Evolutionary conservation across 441 rosid species (phyloP).

Genomic region (Manihot esculenta): DNA sequence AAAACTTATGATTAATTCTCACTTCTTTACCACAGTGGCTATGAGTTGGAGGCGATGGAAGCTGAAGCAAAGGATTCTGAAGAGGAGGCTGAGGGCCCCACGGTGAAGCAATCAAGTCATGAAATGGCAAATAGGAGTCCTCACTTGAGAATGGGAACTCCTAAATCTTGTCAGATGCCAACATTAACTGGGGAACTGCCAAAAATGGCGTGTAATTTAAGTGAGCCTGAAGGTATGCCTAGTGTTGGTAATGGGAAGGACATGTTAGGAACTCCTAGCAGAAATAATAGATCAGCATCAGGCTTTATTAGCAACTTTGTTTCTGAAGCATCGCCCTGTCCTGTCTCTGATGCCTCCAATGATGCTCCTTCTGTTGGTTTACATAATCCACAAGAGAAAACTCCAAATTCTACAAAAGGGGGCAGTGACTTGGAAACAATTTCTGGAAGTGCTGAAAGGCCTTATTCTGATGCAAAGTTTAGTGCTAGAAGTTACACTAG

Average conservation of each 20-base stretch:
- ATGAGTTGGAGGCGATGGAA: slow-evolving; percentile 78
- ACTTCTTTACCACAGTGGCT: slow-evolving; percentile 48
- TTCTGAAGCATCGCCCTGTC: slow-evolving; percentile 30
- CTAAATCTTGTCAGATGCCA: slow-evolving; percentile 30
- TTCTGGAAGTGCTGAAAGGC: slow-evolving; percentile 35
- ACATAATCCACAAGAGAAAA: slow-evolving; percentile 32
- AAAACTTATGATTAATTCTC: not conserved
- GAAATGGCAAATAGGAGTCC: slow-evolving; percentile 45
- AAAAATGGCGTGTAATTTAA: slow-evolving; percentile 20
- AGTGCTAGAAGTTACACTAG: slow-evolving; percentile 46
- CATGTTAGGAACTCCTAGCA: slow-evolving; percentile 34
- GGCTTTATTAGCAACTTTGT: slow-evolving; percentile 23
- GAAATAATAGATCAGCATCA: slow-evolving; percentile 25
- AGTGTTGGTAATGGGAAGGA: slow-evolving; percentile 27
- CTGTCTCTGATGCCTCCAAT: slow-evolving; percentile 22
- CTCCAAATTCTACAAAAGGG: slow-evolving; percentile 35
- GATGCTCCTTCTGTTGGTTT: slow-evolving; percentile 28
- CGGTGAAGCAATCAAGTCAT: slow-evolving; percentile 33
- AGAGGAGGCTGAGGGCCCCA: slow-evolving; percentile 56
- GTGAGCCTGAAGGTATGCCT: slow-evolving; percentile 29
- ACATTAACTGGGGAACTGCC: slow-evolving; percentile 32
- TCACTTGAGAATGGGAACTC: slow-evolving; percentile 37
- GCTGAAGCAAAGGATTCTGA: slow-evolving; percentile 95
- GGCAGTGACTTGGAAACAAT: slow-evolving; percentile 28
- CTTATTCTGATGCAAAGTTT: slow-evolving; percentile 31